Evolutionary conservation across 73 alveolate species (phyloP), one percentile per base, ranked within the genome.

Genomic region (Blepharisma stoltei): DNA sequence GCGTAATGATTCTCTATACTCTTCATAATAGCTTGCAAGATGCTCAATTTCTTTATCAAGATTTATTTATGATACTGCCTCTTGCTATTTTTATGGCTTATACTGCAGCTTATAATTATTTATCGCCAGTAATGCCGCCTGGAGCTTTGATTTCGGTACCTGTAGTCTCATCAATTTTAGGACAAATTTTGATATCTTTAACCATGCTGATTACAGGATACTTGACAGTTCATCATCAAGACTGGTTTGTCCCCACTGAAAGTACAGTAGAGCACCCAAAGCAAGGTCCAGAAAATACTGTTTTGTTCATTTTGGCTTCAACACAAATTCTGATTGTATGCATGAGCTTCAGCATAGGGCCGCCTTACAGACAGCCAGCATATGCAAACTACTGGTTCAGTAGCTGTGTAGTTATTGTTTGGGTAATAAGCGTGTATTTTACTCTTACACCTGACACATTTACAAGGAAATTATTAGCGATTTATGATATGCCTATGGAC

Each of bases 71-170:
- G 52, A 78, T 96, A 54, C 83, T 95, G 48, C 99, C 99, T 5
- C 82, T 96, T 11, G 88, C 95, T 46, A 83, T 92, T 71, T 83
- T 90, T 54, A 94, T 94, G 94, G 98, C 98, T n/a, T 70, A 84
- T 83, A 91, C 99, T 9, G 95, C 85, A 50, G 92, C 99, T 1
- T 93, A 93, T 84, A 82, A 86, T 23, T 75, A 80, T 69, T 87
- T 96, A 25, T 83, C 98, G 4, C 79, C 89, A 77, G 92, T 85
- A 55, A 80, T 90, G 54, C 99, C 99, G 6, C 90, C 94, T 55
- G 96, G 97, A 55, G 87, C 95, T 18, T 78, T 96, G 45, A 81
- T 95, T 67, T 81, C 97, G 54, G 82, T 91, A 14, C 97, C 98
- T 5, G 98, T 95, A 8, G 70, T 97, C 23, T 71, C 71, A 53